Conservation (phyloP, 192 early-diverging fungal genomes). For the Ambispora gerdemannii region DNA sequence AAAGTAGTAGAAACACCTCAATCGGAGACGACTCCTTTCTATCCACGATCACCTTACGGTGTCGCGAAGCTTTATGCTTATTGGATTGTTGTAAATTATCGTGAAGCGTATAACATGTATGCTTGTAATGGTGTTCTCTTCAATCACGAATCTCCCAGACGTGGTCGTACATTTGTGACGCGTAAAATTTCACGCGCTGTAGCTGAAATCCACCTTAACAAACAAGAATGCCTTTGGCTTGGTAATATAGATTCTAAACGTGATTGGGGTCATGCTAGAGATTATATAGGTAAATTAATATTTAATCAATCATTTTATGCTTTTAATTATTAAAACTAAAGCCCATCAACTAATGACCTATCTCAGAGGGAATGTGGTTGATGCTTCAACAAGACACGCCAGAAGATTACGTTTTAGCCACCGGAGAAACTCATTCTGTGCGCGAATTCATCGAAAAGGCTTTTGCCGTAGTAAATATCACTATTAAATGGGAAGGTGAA, state of each 20-base stretch:
- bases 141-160: slow-evolving; percentile 74
- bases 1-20: slow-evolving; percentile 75
- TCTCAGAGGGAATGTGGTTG: slow-evolving; percentile 70
- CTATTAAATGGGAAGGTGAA: slow-evolving; percentile 66
- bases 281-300: slow-evolving; percentile 53
- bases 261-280: slow-evolving; percentile 80
- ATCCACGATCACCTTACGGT: slow-evolving; percentile 78
- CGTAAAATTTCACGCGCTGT: slow-evolving; percentile 77
- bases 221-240: slow-evolving; percentile 66
- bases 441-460: slow-evolving; percentile 74
- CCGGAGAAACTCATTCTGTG: slow-evolving; percentile 79
- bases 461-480: slow-evolving; percentile 56
- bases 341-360: too few relatives aligned
- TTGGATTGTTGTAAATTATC: slow-evolving; percentile 80
- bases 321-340: too few relatives aligned
- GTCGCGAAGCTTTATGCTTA: slow-evolving; percentile 79
- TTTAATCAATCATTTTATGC: too few relatives aligned
- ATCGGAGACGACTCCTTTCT: slow-evolving; percentile 79
- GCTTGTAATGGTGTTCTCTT: slow-evolving; percentile 78
- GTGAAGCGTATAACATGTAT: slow-evolving; percentile 75
- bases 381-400: slow-evolving; percentile 75
- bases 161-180: slow-evolving; percentile 75
- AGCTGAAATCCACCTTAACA: slow-evolving; percentile 65
- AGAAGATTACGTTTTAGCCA: slow-evolving; percentile 74
- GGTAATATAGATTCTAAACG: slow-evolving; percentile 77